A percentile compares a stretch with the other conserved stretches of the same genome.
Conservation (phyloP, 78 protist genomes). For the Dictyostelium brefeldianum region DNA sequence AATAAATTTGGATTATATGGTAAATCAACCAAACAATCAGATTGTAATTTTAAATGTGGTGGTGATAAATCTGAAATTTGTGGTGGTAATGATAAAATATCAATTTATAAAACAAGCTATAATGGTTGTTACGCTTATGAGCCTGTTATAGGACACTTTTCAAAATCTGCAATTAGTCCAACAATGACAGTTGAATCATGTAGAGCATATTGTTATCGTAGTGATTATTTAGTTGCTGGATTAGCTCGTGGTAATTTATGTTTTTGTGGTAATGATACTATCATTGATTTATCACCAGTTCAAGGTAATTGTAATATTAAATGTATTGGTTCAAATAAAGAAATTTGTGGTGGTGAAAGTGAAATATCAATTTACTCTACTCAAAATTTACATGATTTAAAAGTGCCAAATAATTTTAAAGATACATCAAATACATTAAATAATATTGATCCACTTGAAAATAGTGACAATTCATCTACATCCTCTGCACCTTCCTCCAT, state of each 20-base stretch:
- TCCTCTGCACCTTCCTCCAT: too few species aligned
- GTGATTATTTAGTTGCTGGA: neutral
- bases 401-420: neutral
- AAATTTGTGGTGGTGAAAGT: conserved; percentile 28
- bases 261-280: conserved; percentile 27
- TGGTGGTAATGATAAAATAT: conserved; percentile 32
- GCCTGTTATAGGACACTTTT: neutral
- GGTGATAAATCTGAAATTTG: conserved; percentile 39
- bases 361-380: conserved; percentile 12
- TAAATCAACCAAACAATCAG: neutral
- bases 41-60: conserved; percentile 15
- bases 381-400: neutral
- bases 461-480: too few species aligned
- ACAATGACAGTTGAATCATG: conserved; percentile 24
- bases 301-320: neutral
- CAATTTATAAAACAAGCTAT: conserved; percentile 18
- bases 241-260: conserved; percentile 5
- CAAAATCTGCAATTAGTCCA: neutral
- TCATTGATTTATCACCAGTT: neutral
- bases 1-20: conserved; percentile 49
- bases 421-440: neutral
- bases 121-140: conserved; percentile 10
- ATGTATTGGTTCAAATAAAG: neutral
- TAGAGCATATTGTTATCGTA: neutral
- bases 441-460: neutral